Base-by-base conservation (phyloP, 192 early-diverging fungal species). In the Gonapodya sp. region DNA sequence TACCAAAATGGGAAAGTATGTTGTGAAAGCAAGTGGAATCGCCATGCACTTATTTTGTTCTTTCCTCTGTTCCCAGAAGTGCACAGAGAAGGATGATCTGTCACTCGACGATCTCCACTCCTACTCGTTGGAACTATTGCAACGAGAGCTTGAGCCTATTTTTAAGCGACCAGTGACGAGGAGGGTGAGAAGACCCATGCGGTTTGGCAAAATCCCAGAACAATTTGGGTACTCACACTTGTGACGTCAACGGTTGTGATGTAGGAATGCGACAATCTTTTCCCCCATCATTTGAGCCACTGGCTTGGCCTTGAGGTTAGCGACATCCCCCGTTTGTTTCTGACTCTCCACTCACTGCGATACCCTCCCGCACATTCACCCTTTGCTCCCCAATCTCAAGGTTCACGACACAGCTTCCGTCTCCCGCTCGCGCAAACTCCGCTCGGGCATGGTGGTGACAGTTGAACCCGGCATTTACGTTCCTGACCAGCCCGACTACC, bases 401-500 rank as follows among this genome's bases (percentile, higher is more conserved):
- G 46, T 64, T 0, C 97, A 99, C 86, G 96, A 99, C 84, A 91
- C 92, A 0, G 87, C 89, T 36, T 88, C 92, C 81, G 84, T 97
- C 36, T 86, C 89, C 30, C 88, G 97, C 32, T 92, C 92, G 1
- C 88, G 89, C 81, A 86, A 82, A 73, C 86, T 99, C 35, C 89
- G 90, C 81, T 80, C 84, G 24, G 93, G 93, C 73, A 97, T 96
- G 95, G 95, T 96, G 31, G 88, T 99, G 34, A 99, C 97, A 1
- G 93, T 99, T 36, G 97, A 99, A 83, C 96, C 97, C 0, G 97
- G 96, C 0, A 35, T 99, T 1, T 99, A 99, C 84, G 92, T 98
- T 77, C 96, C 97, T 0, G 84, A 86, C n/a, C 1, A 18, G 0
- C 73, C 85, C 81, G 86, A 84, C 16, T 99, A 93, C 85, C 95